These are phyloP conservation scores for Phytophthora brassicae DNA, from an alignment of 352 stramenopile species.

Conservation along the genomic window DNA sequence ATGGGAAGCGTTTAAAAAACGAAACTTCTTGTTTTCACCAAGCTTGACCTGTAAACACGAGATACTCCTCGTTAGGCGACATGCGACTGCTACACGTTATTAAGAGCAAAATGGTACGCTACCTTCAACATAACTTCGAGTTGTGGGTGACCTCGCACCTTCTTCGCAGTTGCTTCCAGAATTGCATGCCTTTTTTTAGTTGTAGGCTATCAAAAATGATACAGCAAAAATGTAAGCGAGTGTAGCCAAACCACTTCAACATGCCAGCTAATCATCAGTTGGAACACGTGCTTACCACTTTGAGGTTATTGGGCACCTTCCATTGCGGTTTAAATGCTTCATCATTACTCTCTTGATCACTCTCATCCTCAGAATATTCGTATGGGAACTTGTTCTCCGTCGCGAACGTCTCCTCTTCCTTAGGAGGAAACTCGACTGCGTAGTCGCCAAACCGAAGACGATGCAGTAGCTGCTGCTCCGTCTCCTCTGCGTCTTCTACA, in stretches of 20 bases:
- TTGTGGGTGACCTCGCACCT: constrained; percentile 38
- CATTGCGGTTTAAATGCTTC: constrained; percentile 34
- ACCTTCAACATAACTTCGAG: constrained; percentile 56
- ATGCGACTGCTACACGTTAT: constrained; percentile 1
- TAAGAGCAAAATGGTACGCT: not conserved
- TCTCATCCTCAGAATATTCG: constrained; percentile 38
- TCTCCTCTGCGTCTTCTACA: constrained; percentile 6
- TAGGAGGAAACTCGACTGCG: constrained; percentile 36
- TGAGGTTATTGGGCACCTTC: constrained; percentile 28
- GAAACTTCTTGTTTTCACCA: constrained; percentile 34
- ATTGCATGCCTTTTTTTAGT: constrained; percentile 48
- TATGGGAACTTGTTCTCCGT: constrained; percentile 49
- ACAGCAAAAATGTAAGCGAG: not conserved
- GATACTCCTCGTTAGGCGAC: not conserved
- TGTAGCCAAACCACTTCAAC: not conserved
- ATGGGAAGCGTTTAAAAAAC: constrained; percentile 37
- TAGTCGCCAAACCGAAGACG: constrained; percentile 53
- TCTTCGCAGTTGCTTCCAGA: constrained; percentile 46
- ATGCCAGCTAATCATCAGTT: not conserved
- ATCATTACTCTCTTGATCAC: constrained; percentile 24
- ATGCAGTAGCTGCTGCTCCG: constrained; percentile 35
- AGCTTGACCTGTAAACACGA: constrained; percentile 38
- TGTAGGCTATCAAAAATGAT: constrained; percentile 36
- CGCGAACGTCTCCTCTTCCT: constrained; percentile 6
- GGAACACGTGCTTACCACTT: constrained; percentile 23